Evolutionary conservation across 768 basidiomycete species (phyloP), one percentile per base, ranked within the genome.

Genomic region (Kwoniella sp.): DNA sequence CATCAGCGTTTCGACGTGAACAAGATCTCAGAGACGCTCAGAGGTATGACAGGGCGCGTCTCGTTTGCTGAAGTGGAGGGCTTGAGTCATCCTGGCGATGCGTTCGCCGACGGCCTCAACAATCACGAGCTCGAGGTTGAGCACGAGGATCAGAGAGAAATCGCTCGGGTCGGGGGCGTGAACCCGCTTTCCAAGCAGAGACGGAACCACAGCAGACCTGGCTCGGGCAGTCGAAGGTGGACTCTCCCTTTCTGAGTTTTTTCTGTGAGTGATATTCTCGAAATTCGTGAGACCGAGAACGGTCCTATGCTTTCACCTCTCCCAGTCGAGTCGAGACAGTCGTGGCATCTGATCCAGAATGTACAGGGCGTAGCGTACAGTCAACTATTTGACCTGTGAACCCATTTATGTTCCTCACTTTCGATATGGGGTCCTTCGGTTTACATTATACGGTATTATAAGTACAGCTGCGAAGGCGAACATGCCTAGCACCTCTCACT

Each of bases 41-140:
- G 28, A 28, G 22, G 25, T 13, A 30, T 37, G 15, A 23, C 17
- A n/a, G 63, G 57, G 20, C 26, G 63, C 17, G 47, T 65, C 1
- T 58, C 26, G 30, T 65, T 65, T 47, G 63, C 45, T 29, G 63
- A 65, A 22, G 26, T 65, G 29, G 63, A 65, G 31, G 63, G 63
- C 20, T 20, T 65, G 5, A 50, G 57, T 48, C 48, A 58, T 13
- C 61, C 61, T 15, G 23, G 7, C 11, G 23, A 28, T 23, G 5
- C 25, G 50, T 8, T 12, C 23, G 17, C 15, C 22, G 5, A 51
- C 50, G 11, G 8, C 15, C 7, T 25, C 9, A 17, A 51, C 50
- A 26, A 28, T 51, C 7, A 4, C 50, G 50, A 23, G 23, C 38
- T 9, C 11, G 20, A 41, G 9, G 38, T 9, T 9, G 20, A 41